Evolutionary conservation across 768 basidiomycete species (phyloP), one percentile per base, ranked within the genome.

Genomic region (Lentinus tigrinus): DNA sequence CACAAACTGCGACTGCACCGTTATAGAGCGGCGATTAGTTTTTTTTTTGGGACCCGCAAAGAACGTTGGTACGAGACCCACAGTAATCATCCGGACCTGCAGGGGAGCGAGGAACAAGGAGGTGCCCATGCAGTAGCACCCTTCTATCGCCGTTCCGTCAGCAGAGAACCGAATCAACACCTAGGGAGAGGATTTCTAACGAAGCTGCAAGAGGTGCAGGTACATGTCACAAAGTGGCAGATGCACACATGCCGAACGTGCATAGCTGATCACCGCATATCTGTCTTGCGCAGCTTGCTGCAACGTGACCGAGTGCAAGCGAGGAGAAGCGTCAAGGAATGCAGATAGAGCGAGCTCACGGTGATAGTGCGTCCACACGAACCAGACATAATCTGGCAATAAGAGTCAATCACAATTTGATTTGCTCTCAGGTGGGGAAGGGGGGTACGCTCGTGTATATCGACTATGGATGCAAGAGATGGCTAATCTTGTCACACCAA

Each of bases 281-380:
- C 31, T 36, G 48, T 21, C 10, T 17, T 47, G 28, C 55, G 55
- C 55, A 56, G 55, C 48, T 27, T 27, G 10, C n/a, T n/a, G n/a
- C n/a, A 17, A 21, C 54, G 31, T 47, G 46, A 39, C 21, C 19
- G 4, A 21, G 14, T 38, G 23, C 11, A 38, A 11, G 36, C 13
- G 36, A 54, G 23, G 31, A n/a, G 44, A 34, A 19, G 11, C 26
- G 11, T 31, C n/a, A 38, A 17, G 14, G 17, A 27, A 43, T 40
- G 40, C 51, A 31, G n/a, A n/a, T n/a, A n/a, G n/a, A n/a, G n/a
- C n/a, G n/a, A n/a, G n/a, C 31, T 31, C 31, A 31, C 31, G 31
- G 31, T 7, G 6, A 31, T 31, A 11, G 11, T 31, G 1, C 11
- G 31, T 11, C 11, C 31, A 31, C 31, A 31, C 31, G 11, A 40